Conservation (phyloP, 352 stramenopile genomes). For the Thalassiosira ordinaria region DNA sequence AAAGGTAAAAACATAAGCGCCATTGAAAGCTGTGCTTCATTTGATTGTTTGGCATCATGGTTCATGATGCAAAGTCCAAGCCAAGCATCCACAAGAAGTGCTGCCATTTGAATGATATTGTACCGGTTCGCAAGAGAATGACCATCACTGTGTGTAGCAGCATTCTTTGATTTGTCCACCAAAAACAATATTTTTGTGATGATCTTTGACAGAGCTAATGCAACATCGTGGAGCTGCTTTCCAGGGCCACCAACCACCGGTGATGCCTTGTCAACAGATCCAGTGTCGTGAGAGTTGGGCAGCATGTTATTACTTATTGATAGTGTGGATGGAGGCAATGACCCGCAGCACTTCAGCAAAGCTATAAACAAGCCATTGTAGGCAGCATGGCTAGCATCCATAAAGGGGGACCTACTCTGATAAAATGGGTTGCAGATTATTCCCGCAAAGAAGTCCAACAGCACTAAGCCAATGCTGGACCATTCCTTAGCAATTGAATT, state of each 20-base stretch:
- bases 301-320: constrained; percentile 55
- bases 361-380: constrained; percentile 39
- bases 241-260: constrained; percentile 48
- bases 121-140: constrained; percentile 1
- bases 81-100: constrained; percentile 49
- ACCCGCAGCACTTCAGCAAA: constrained; percentile 37
- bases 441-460: constrained; percentile 48
- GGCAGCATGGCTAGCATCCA: constrained; percentile 31
- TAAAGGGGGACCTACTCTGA: constrained; percentile 38
- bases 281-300: constrained; percentile 1
- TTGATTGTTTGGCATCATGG: constrained; percentile 54
- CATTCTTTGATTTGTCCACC: constrained; percentile 40
- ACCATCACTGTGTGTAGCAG: not conserved
- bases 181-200: constrained; percentile 36
- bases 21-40: constrained; percentile 39
- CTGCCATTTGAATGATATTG: constrained; percentile 15
- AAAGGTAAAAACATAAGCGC: constrained; percentile 39
- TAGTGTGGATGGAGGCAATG: constrained; percentile 33
- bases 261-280: not conserved
- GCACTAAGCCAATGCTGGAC: constrained; percentile 40
- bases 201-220: constrained; percentile 41
- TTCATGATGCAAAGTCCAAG: constrained; percentile 52
- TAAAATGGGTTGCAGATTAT: constrained; percentile 24
- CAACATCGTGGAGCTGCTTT: constrained; percentile 39
- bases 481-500: constrained; percentile 30